Base-by-base conservation (phyloP, 1,139 yeast genomes). In the Geotrichum carabidarum region DNA sequence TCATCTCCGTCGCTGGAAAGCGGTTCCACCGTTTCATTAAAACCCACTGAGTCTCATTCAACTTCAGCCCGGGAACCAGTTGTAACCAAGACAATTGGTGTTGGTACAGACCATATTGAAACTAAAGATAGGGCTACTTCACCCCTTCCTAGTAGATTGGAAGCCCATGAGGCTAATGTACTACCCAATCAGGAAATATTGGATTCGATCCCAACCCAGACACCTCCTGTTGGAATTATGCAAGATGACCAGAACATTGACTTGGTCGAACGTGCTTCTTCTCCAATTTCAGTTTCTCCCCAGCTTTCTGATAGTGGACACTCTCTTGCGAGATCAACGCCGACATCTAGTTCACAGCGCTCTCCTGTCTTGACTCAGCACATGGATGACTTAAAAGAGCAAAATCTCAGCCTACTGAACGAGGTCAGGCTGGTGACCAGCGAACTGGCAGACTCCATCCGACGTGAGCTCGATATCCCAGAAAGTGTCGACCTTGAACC, bases 371-470 rank as follows among this genome's bases (percentile, higher is more conserved):
- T 49, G 6, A n/a, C 44, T 17, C 40, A 27, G n/a, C 48, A 18
- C 6, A 32, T 51, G 38, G 45, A 38, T 14, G 48, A 42, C 8
- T 17, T 47, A 9, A 51, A 47, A 42, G 27, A 40, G 27, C 47
- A 35, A 14, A 53, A 53, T 38, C 14, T 36, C 8, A 37, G 17
- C 11, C 62, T 71, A 8, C 59, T 68, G 52, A 68, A 70, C 34
- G 74, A 71, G 48, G 60, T 71, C 15, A 59, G 71, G 11, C 60
- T 70, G 12, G 68, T 71, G 11, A 67, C 73, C 1, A 63, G 69
- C 35, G 74, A 71, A 56, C 66, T 71, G 12, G 72, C 73, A 1
- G 74, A 71, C 54, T 62, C 72, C 2, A 63, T 69, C 30, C 65
- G 74, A 41, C 67, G 74, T 7, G 74, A 71, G 58, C 66, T 68